Evolutionary conservation across 1,139 yeast genomes (phyloP), one percentile per base, ranked within the genome.

Genomic region (Meyerozyma sp.): DNA sequence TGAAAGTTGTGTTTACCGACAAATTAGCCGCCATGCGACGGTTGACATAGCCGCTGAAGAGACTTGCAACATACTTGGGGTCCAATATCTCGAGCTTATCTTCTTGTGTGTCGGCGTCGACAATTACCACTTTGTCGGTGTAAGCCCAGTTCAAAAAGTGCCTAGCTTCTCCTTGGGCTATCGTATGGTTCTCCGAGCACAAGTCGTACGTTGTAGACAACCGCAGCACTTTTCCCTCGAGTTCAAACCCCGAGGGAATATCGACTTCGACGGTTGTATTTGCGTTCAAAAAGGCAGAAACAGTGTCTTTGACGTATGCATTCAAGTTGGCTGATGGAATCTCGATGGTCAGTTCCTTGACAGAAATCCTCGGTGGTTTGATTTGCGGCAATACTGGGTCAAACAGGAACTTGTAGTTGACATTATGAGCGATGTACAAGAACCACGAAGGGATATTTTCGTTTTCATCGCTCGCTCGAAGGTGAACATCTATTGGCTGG

Each of bases 381-480:
- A 23, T n/a, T 21, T 35, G 32, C 14, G 20, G 42, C 21, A 26
- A 18, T n/a, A 18, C 21, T 26, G 27, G 37, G 8, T 46, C 44
- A 5, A 55, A 36, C 18, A 48, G 26, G n/a, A 34, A 18, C 13
- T 11, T 53, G 40, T 47, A 51, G 11, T 46, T 42, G 20, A 50
- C 40, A 36, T 51, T 46, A 8, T 49, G 54, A 9, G 63, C 48
- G 1, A 59, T 42, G 27, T 55, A 50, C 40, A 49, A 48, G 32
- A 65, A 46, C 71, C 71, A 66, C n/a, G 43, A 43, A 0, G 68
- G 66, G 23, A 62, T 45, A 9, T 44, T 43, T 7, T 39, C 39
- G 45, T 57, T 61, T 8, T 37, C 10, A 20, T 51, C 41, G 27
- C 56, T 45, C 2, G 64, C 65, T 28, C 53, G 52, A 10, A 64